phyloP scores from a whole-genome alignment of 208 protist species.

The Novymonas esmeraldas region DNA sequence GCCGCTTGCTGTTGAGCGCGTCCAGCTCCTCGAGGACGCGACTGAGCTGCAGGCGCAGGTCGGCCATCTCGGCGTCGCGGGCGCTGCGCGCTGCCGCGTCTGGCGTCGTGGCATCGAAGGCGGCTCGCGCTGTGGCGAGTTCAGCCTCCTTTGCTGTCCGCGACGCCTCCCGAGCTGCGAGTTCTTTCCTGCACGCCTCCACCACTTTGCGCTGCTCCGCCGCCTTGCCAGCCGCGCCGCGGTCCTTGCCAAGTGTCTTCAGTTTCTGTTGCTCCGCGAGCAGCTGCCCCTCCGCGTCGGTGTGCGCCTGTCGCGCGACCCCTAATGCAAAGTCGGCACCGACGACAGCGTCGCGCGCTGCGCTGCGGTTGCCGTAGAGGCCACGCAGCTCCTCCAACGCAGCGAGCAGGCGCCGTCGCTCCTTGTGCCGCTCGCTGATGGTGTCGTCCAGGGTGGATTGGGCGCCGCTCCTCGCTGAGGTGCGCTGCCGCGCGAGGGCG shows the following conservation, averaged over 20 bases:
- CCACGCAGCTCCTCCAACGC: slow-evolving; percentile 18
- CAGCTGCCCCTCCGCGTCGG: slow-evolving; percentile 18
- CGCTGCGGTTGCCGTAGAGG: slow-evolving; percentile 14
- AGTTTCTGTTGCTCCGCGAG: slow-evolving; percentile 25
- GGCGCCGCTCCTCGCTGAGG: slow-evolving; percentile 1
- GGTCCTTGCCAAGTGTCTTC: slow-evolving; percentile 18
- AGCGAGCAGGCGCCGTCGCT: slow-evolving; percentile 32
- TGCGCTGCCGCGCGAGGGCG: slow-evolving; percentile 11
- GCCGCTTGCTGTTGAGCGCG: slow-evolving; percentile 7
- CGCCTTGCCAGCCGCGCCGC: neutral
- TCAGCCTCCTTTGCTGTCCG: slow-evolving; percentile 6
- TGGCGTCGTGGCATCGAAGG: slow-evolving; percentile 5
- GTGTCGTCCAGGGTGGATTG: slow-evolving; percentile 21
- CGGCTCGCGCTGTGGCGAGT: neutral
- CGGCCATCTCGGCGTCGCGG: slow-evolving; percentile 23
- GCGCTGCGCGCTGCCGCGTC: slow-evolving; percentile 8
- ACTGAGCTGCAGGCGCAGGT: slow-evolving; percentile 24
- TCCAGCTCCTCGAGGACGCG: slow-evolving; percentile 18
- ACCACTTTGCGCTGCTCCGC: slow-evolving; percentile 23
- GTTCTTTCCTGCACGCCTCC: slow-evolving; percentile 12
- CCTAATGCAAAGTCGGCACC: slow-evolving; percentile 6
- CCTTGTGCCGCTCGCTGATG: slow-evolving; percentile 31
- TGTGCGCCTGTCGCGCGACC: slow-evolving; percentile 1
- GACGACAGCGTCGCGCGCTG: slow-evolving; percentile 11
- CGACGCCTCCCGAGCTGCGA: slow-evolving; percentile 4